A percentile compares a stretch with the other conserved stretches of the same genome.
Conservation (phyloP, 768 basidiomycete species). For the Tubosaeta brunneosetosa region DNA sequence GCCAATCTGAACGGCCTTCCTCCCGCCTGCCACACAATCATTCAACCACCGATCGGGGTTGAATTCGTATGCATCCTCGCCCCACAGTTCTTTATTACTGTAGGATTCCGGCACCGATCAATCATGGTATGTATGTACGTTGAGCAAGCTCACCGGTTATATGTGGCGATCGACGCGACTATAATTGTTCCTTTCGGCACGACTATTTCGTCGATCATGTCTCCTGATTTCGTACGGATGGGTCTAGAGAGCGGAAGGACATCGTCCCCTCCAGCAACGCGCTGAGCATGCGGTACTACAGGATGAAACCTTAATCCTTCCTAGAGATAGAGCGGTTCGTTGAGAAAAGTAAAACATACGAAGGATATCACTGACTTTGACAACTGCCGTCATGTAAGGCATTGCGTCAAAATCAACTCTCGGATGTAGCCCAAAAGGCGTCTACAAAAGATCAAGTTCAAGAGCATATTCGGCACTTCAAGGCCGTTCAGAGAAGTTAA, state of each 20-base stretch:
- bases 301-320: conserved; percentile 45
- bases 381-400: conserved; percentile 37
- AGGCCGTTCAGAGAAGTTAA: no score
- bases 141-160: not conserved
- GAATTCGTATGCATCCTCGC: conserved; percentile 29
- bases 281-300: conserved; percentile 47
- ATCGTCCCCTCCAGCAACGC: conserved; percentile 49
- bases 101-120: not conserved
- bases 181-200: conserved; percentile 50
- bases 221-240: conserved; percentile 43
- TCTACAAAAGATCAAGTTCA: no score
- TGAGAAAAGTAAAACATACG: not conserved
- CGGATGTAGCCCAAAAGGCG: no score
- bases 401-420: conserved; percentile 51
- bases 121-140: not conserved
- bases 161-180: conserved; percentile 34
- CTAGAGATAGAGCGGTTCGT: not conserved
- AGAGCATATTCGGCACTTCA: no score
- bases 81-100: conserved; percentile 30
- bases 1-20: conserved; percentile 21
- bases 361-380: conserved; percentile 19
- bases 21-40: conserved; percentile 9
- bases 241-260: conserved; percentile 53
- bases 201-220: conserved; percentile 38
- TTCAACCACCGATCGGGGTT: conserved; percentile 29